Percentiles rank a stretch among this genome's conserved stretches.
phyloP scores from a whole-genome alignment of 1,284 basidiomycete species.

The Moesziomyces antarcticus region DNA sequence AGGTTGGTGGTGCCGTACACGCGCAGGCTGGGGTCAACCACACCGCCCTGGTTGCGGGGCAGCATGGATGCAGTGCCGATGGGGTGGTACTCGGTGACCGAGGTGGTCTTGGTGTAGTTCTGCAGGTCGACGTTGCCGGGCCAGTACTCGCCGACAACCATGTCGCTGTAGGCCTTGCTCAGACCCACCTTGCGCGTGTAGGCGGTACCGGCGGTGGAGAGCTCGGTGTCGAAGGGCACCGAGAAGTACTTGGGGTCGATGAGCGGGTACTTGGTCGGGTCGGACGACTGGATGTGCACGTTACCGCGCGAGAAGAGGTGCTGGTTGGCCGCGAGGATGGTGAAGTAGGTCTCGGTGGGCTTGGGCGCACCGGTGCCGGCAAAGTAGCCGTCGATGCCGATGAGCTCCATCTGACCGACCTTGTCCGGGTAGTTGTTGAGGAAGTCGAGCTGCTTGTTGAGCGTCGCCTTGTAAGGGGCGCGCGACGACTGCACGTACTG shows the following conservation, averaged over 20 bases:
- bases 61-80: constrained; percentile 76
- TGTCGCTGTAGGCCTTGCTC: constrained; percentile 43
- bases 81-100: constrained; percentile 70
- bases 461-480: constrained; percentile 52
- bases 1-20: constrained; percentile 78
- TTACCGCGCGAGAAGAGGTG: constrained; percentile 73
- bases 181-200: constrained; percentile 57
- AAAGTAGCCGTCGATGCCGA: constrained; percentile 63
- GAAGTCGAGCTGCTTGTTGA: constrained; percentile 62
- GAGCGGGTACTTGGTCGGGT: constrained; percentile 73
- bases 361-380: constrained; percentile 54
- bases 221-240: constrained; percentile 52
- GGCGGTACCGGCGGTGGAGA: constrained; percentile 54
- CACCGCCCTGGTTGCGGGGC: constrained; percentile 74
- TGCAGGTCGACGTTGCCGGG: constrained; percentile 57
- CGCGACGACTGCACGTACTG: constrained; percentile 41
- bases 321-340: constrained; percentile 71
- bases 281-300: constrained; percentile 72
- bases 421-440: constrained; percentile 45
- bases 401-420: constrained; percentile 62
- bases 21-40: constrained; percentile 75
- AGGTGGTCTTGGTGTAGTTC: constrained; percentile 65
- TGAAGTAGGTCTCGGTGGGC: constrained; percentile 56
- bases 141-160: constrained; percentile 51
- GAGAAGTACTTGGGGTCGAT: constrained; percentile 75